Percentiles rank a stretch among this genome's conserved stretches.
These are phyloP conservation scores for Pinus tabuliformis DNA, from an alignment of 75 land plant species.

Conservation along the genomic window DNA sequence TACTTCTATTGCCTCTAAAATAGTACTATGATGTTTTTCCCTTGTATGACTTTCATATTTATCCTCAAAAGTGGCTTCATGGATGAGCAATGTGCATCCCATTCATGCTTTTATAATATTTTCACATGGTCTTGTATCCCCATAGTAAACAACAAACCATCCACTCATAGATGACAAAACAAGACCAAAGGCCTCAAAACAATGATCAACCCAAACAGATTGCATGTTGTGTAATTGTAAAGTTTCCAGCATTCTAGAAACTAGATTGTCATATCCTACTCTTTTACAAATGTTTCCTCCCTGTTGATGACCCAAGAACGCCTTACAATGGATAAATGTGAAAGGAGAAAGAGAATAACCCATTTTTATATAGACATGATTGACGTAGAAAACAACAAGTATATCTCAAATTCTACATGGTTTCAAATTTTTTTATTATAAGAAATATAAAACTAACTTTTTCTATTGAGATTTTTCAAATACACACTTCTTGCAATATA, in stretches of 20 bases:
- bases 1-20: constrained; percentile 25
- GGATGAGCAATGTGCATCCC: constrained; percentile 34
- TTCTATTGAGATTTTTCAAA: not conserved
- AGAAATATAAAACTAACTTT: too few relatives aligned
- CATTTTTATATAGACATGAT: constrained; percentile 1
- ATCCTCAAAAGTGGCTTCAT: too few relatives aligned
- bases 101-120: constrained; percentile 20
- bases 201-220: constrained; percentile 24
- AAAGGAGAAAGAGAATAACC: constrained; percentile 18
- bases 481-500: not conserved
- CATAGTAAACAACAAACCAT: constrained; percentile 30
- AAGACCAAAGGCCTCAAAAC: constrained; percentile 27
- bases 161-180: constrained; percentile 15
- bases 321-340: constrained; percentile 14
- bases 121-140: constrained; percentile 29
- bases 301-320: constrained; percentile 5
- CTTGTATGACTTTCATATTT: too few relatives aligned
- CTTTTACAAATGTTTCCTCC: too few relatives aligned
- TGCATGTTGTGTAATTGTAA: constrained; percentile 13
- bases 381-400: constrained; percentile 16
- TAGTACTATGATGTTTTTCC: constrained; percentile 23
- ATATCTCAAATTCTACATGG: not conserved
- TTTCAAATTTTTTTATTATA: too few relatives aligned
- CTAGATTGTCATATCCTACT: not conserved
- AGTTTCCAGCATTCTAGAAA: constrained; percentile 13